These are phyloP conservation scores for Apiospora kogelbergensis DNA, from an alignment of 2,329 filamentous ascomycete species.

Conservation along the genomic window DNA sequence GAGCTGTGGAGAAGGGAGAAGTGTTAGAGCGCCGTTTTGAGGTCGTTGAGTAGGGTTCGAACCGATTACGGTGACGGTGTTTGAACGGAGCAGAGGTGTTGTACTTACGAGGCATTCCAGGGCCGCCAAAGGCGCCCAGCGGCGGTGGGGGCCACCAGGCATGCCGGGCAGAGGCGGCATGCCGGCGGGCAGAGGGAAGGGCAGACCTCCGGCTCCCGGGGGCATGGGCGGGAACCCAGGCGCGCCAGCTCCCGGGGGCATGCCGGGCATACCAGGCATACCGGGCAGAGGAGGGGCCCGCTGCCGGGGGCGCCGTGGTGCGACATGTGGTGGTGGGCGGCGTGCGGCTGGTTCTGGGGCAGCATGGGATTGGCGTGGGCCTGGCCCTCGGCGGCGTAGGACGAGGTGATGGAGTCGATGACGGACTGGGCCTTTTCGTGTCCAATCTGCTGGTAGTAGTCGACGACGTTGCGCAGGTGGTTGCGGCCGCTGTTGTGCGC, in stretches of 20 bases:
- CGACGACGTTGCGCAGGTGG: constrained; percentile 94
- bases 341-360: constrained; percentile 63
- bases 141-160: constrained; percentile 4
- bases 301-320: constrained; percentile 29
- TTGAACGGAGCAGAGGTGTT: background rate
- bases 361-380: constrained; percentile 83
- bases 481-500: constrained; percentile 97
- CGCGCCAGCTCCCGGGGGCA: constrained; percentile 34
- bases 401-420: constrained; percentile 96
- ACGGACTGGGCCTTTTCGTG: constrained; percentile 98
- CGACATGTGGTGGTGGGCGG: constrained; percentile 31
- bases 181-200: constrained; percentile 53
- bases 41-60: background rate
- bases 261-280: constrained; percentile 44
- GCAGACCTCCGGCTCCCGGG: constrained; percentile 39
- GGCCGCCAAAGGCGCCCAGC: constrained; percentile 17
- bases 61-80: constrained; percentile 10
- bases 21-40: background rate
- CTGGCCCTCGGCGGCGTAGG: constrained; percentile 93
- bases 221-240: constrained; percentile 50
- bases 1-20: constrained; percentile 22
- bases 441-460: constrained; percentile 99
- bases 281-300: constrained; percentile 53
- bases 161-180: constrained; percentile 32
- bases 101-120: constrained; percentile 56